Base-by-base conservation (phyloP, 2,329 filamentous ascomycete genomes). In the Septoria petroselini region DNA sequence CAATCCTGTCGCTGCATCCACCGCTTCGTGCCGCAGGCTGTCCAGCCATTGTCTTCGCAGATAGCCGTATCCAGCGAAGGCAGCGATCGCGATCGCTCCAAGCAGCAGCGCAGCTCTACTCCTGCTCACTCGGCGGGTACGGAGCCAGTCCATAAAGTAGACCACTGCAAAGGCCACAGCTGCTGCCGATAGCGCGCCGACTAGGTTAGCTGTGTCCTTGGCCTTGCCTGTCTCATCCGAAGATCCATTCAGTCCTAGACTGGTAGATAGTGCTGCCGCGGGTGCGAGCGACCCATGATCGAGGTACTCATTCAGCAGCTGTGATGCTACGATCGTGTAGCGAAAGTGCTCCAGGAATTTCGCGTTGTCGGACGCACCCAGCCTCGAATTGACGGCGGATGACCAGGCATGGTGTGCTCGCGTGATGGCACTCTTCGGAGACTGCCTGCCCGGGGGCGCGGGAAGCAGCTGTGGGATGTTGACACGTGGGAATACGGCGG, bases 331-430 rank as follows among this genome's bases (percentile, higher is more conserved):
- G 58, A 96, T 88, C 17, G 88, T 86, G 71, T 96, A 96, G 57
- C 91, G 86, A 64, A 96, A 96, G 65, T 90, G 86, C 70, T 96
- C 91, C 52, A 95, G 78, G 63, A 96, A 95, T 58, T 84, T 84
- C 59, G 85, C 79, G 65, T 91, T 94, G 61, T 95, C 90, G 60
- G 81, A 82, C 58, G 84, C 79, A 48, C 87, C 84, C 55, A 95
- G 78, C 54, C 81, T 80, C 33, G 84, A 83, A 58, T 85, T 86
- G 50, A 91, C 78, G 7, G 80, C 85, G 61, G 77, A 72, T 59
- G 76, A 72, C 68, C 73, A 76, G 44, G 72, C 65, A 62, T 73
- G 65, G 53, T 75, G 75, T 34, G 76, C 52, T 47, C 65, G 71
- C 21, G 66, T 64, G 27, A 75, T 52, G 3, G 62, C 40, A 62